These are phyloP conservation scores for Paraphaeosphaeria minitans DNA, from an alignment of 2,329 filamentous ascomycete genomes.

Conservation along the genomic window DNA sequence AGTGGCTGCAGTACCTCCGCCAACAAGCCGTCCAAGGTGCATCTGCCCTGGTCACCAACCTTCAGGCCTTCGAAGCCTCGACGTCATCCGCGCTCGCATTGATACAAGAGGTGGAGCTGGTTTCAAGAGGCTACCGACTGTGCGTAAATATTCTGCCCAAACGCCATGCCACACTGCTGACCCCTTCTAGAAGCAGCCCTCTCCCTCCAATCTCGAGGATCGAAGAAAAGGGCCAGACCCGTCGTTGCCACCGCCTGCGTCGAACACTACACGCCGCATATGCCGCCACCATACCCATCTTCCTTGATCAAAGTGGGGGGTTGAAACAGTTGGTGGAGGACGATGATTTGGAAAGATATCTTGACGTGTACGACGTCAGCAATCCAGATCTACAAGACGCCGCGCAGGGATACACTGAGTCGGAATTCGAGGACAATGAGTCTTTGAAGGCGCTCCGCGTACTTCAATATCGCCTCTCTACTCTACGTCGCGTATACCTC, in stretches of 20 bases:
- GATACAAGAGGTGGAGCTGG: conserved; percentile 93
- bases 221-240: conserved; percentile 78
- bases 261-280: conserved; percentile 74
- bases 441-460: conserved; percentile 77
- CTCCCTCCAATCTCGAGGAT: conserved; percentile 90
- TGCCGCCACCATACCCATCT: conserved; percentile 70
- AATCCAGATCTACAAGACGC: conserved; percentile 55
- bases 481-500: conserved; percentile 80
- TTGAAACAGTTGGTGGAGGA: conserved; percentile 77
- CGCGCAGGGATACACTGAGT: conserved; percentile 60
- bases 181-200: conserved; percentile 71
- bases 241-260: conserved; percentile 80
- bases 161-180: conserved; percentile 28
- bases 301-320: conserved; percentile 70
- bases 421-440: conserved; percentile 75
- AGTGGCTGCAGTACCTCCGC: conserved; percentile 80
- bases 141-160: conserved; percentile 51
- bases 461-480: conserved; percentile 72
- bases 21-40: conserved; percentile 74
- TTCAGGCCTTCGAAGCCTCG: conserved; percentile 81
- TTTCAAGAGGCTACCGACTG: conserved; percentile 88
- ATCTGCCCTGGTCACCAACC: conserved; percentile 70
- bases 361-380: conserved; percentile 67
- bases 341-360: conserved; percentile 86
- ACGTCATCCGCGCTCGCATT: conserved; percentile 77